These are phyloP conservation scores for Physocladia obscura DNA, from an alignment of 192 early-diverging fungal genomes.

Conservation along the genomic window DNA sequence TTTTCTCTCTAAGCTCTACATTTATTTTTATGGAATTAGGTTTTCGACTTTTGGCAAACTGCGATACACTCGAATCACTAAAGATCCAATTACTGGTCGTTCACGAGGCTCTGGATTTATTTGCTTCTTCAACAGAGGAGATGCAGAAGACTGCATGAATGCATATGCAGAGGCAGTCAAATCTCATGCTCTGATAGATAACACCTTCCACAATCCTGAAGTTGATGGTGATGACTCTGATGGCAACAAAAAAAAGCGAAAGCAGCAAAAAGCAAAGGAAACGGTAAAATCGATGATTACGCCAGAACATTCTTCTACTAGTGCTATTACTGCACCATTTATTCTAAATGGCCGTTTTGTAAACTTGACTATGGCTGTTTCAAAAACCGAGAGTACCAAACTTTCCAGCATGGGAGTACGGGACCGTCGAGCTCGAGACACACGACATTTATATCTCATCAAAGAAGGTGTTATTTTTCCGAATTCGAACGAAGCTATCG, in stretches of 20 bases:
- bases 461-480: conserved; percentile 89
- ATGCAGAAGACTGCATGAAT: conserved; percentile 74
- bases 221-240: conserved; percentile 38
- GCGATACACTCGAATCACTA: conserved; percentile 81
- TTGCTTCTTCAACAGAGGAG: conserved; percentile 70
- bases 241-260: conserved; percentile 39
- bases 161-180: conserved; percentile 65
- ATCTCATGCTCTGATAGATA: conserved; percentile 47
- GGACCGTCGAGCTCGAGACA: conserved; percentile 71
- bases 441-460: conserved; percentile 85
- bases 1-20: neutral
- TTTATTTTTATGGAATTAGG: conserved; percentile 32
- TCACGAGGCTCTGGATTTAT: conserved; percentile 94
- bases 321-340: conserved; percentile 60
- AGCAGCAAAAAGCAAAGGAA: conserved; percentile 58
- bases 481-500: conserved; percentile 72
- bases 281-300: conserved; percentile 55
- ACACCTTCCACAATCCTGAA: neutral
- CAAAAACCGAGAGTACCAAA: conserved; percentile 64
- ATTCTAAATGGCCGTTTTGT: conserved; percentile 80
- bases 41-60: conserved; percentile 72
- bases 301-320: conserved; percentile 62
- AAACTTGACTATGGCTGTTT: conserved; percentile 77
- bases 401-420: conserved; percentile 61
- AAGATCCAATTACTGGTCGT: conserved; percentile 77